phyloP scores from a whole-genome alignment of 306 rosid species.

The Delonix regia region DNA sequence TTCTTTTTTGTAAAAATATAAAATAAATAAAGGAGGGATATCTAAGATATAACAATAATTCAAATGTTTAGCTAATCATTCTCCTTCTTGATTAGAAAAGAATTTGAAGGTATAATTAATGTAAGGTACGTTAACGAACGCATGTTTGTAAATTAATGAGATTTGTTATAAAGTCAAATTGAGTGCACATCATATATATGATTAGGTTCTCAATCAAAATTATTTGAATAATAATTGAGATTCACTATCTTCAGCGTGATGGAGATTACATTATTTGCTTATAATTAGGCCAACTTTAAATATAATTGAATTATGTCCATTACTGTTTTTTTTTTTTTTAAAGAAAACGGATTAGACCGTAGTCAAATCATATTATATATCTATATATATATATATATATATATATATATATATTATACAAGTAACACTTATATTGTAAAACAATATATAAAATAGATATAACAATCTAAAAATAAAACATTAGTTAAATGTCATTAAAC shows the following conservation, averaged over 20 bases:
- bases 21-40: neutral
- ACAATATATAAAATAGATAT: too few species aligned
- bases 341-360: too few species aligned
- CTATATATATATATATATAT: too few species aligned
- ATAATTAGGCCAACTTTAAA: neutral
- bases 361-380: too few species aligned
- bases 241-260: neutral
- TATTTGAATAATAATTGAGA: neutral
- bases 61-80: neutral
- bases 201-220: conserved; percentile 10
- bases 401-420: too few species aligned
- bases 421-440: too few species aligned
- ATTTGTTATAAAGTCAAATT: neutral
- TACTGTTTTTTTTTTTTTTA: too few species aligned
- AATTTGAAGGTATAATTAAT: neutral
- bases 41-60: neutral
- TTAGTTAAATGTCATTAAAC: too few species aligned
- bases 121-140: neutral
- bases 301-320: neutral
- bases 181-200: neutral
- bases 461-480: too few species aligned
- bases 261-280: neutral
- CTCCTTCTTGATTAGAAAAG: neutral
- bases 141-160: neutral
- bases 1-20: too few species aligned